A percentile compares a stretch with the other conserved stretches of the same genome.
Evolutionary conservation across 2,329 filamentous ascomycete species (phyloP).

Genomic region (Didymella glomerata): DNA sequence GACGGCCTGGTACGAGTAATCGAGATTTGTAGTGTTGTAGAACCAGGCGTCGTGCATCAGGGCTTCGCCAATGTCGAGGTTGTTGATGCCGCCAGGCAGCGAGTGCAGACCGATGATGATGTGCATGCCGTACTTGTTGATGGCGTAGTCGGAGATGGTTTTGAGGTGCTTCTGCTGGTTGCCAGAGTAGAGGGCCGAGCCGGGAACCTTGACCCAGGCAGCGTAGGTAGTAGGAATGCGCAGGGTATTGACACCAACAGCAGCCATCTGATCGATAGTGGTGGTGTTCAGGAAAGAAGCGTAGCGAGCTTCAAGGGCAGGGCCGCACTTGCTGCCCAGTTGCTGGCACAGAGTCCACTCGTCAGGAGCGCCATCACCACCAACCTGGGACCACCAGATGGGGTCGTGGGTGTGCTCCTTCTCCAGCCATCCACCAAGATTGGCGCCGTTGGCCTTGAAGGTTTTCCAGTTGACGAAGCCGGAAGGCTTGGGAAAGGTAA

Average conservation of each 20-base stretch:
- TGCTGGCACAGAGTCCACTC: slow-evolving; percentile 47
- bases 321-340: slow-evolving; percentile 39
- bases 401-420: slow-evolving; percentile 40
- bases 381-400: slow-evolving; percentile 33
- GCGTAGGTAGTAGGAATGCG: slow-evolving; percentile 50
- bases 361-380: slow-evolving; percentile 32
- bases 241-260: slow-evolving; percentile 43
- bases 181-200: slow-evolving; percentile 44
- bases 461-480: slow-evolving; percentile 25
- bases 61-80: slow-evolving; percentile 18
- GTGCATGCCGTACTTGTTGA: slow-evolving; percentile 48
- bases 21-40: slow-evolving; percentile 46
- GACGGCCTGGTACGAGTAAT: slow-evolving; percentile 44
- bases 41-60: slow-evolving; percentile 45
- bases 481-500: slow-evolving; percentile 10
- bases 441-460: slow-evolving; percentile 28
- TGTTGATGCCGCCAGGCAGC: slow-evolving; percentile 43
- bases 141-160: slow-evolving; percentile 47
- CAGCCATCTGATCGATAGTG: slow-evolving; percentile 45
- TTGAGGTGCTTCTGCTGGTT: slow-evolving; percentile 41
- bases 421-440: slow-evolving; percentile 46
- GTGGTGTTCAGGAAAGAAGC: slow-evolving; percentile 38
- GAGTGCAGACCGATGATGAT: slow-evolving; percentile 47
- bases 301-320: slow-evolving; percentile 41
- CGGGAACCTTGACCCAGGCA: slow-evolving; percentile 48